Evolutionary conservation across 148 eudicot species (phyloP), one percentile per base, ranked within the genome.

Genomic region (Fallopia convolvulus): DNA sequence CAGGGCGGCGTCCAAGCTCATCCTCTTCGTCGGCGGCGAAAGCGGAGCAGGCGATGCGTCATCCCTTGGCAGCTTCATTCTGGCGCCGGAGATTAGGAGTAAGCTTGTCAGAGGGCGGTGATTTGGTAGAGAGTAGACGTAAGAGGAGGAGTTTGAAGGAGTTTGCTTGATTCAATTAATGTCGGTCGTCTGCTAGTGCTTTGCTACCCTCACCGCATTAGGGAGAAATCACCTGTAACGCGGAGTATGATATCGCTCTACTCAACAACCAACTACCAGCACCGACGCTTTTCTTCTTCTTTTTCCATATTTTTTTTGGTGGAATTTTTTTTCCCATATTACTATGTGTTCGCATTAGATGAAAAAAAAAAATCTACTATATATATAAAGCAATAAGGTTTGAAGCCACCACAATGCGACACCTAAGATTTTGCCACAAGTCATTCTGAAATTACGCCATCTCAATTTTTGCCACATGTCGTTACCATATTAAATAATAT

Each of bases 1-100:
- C 8, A 83, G 40, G 21, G 23, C 23, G 48, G 47, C 49, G 21
- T 71, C 74, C 8, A 42, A 40, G 74, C 49, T 71, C 74, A 39
- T 20, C 74, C 74, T 71, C 74, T 40, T 71, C 36, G 70, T 8
- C 39, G 70, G 36, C 47, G 49, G 47, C 13, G 46, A 20, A 1
- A 17, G 44, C 48, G 74, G 48, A 14, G 72, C 41, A 3, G 72
- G 72, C 23, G 61, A 55, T n/a, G 61, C 23, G 9, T 26, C 70
- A 13, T 61, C 70, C 21, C 36, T 61, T 33, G 32, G 15, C 14
- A 26, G 15, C 15, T 61, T 61, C 70, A 61, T 61, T 60, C 68
- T 58, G 30, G 32, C 56, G 6, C 20, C n/a, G 56, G 56, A 50
- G 56, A 50, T 50, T 50, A 17, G 56, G 18, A 50, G 56, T 10